Percentiles rank a stretch among this genome's conserved stretches.
Evolutionary conservation across 23 red algal genomes (phyloP).

Genomic region (Chondrus crispus): DNA sequence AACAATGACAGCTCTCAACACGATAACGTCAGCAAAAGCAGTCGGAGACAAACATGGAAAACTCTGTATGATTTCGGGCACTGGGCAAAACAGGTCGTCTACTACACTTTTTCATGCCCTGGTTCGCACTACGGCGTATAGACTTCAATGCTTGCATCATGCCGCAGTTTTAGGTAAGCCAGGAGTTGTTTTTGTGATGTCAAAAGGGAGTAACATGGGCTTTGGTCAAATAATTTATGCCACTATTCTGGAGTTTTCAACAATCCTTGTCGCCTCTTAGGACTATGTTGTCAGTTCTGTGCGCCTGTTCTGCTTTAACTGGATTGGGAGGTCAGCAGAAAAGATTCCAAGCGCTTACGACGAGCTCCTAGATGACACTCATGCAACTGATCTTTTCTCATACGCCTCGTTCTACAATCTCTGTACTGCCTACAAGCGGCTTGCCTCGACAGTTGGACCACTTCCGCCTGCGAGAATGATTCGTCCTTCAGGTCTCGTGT

Average conservation of each 20-base stretch:
- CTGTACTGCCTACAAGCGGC: not conserved
- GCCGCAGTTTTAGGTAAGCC: not conserved
- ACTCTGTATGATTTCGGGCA: not conserved
- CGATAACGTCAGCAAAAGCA: slow-evolving; percentile 1
- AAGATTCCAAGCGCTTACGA: not conserved
- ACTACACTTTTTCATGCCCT: not conserved
- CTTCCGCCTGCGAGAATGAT: not conserved
- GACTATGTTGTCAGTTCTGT: not conserved
- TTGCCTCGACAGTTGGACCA: not conserved
- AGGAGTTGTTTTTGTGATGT: not conserved
- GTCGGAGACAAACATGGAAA: not conserved
- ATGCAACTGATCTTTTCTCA: not conserved
- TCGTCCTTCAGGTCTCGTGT: not conserved
- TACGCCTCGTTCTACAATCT: slow-evolving; percentile 16
- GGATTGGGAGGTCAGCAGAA: not conserved
- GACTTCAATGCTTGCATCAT: slow-evolving; percentile 9
- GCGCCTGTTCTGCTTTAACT: not conserved
- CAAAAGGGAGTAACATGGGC: slow-evolving; percentile 28
- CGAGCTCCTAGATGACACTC: not conserved
- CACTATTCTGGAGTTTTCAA: not conserved
- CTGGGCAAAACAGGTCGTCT: not conserved
- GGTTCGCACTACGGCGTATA: not conserved
- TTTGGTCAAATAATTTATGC: not conserved
- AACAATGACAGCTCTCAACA: slow-evolving; percentile 23
- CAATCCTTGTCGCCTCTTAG: not conserved